Base-by-base conservation (phyloP, 2,329 filamentous ascomycete species). In the Xylaria digitata region DNA sequence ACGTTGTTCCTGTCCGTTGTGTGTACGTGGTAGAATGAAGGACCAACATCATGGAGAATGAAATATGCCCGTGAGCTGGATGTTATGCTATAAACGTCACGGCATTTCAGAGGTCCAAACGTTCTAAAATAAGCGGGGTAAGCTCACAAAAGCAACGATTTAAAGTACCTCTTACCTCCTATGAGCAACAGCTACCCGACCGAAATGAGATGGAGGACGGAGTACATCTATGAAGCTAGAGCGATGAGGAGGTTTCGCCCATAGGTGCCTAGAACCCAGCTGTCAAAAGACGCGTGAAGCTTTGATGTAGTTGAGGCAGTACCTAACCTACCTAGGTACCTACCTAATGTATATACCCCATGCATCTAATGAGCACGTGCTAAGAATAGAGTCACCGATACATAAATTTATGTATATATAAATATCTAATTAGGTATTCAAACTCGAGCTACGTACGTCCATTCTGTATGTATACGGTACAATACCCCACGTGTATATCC, bases 101-200 rank as follows among this genome's bases (percentile, higher is more conserved):
- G 13, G 9, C 21, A 46, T 19, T 21, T 26, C 45, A 6, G 53
- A 6, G 17, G 50, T 21, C 50, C 34, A 9, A 56, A 21, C 2
- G 13, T 23, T 43, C n/a, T 45, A 3, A 19, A 40, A 48, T 43
- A 55, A 58, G 64, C 64, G 64, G 64, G 65, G 65, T 60, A 56
- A 54, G 21, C 4, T 60, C 48, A 21, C 23, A 48, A 7, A 26
- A 52, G 45, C 45, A 17, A 23, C 17, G 32, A 26, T 30, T 15
- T 23, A 43, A 21, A 19, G 42, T n/a, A 60, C n/a, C 46, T 52
- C 26, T 26, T 3, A n/a, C 54, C 15, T 8, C 5, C 40, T 54
- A 21, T 37, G 30, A 55, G 37, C 30, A 43, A 13, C 21, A 30
- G 34, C 23, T 43, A 30, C 23, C 53, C 8, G 21, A 34, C 19